Conservation (phyloP, 139 green algal species). For the Pseudopediastrum boryanum region DNA sequence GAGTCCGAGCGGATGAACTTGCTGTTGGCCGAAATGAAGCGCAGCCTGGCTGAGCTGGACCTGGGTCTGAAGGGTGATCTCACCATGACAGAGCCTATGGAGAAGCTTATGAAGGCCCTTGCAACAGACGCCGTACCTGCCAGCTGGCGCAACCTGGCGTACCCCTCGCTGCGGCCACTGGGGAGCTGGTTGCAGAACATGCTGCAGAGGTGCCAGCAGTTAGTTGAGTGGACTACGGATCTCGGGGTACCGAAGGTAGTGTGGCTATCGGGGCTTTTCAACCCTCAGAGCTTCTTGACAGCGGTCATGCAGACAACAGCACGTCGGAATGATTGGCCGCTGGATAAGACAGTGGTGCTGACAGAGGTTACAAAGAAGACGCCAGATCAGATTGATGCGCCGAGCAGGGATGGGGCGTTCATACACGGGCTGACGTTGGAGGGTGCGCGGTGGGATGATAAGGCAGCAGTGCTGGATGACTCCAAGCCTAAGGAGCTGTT, state of each 20-base stretch:
- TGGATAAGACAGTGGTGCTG: slow-evolving; percentile 85
- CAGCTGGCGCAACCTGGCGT: slow-evolving; percentile 80
- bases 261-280: slow-evolving; percentile 90
- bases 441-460: slow-evolving; percentile 93
- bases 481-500: slow-evolving; percentile 89
- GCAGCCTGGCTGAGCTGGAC: slow-evolving; percentile 85
- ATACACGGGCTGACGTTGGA: slow-evolving; percentile 90
- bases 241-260: slow-evolving; percentile 82
- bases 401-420: slow-evolving; percentile 85
- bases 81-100: slow-evolving; percentile 90
- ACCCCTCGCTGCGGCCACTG: slow-evolving; percentile 81
- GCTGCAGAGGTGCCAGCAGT: slow-evolving; percentile 75
- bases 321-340: slow-evolving; percentile 87
- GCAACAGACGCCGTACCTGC: slow-evolving; percentile 72
- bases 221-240: slow-evolving; percentile 86
- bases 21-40: slow-evolving; percentile 82
- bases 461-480: slow-evolving; percentile 82
- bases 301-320: slow-evolving; percentile 94
- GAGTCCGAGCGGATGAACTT: slow-evolving; percentile 91
- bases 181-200: slow-evolving; percentile 75
- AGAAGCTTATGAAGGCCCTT: slow-evolving; percentile 77
- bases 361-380: slow-evolving; percentile 87
- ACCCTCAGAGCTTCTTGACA: slow-evolving; percentile 94
- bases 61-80: slow-evolving; percentile 93
- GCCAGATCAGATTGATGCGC: slow-evolving; percentile 80